phyloP scores from a whole-genome alignment of 1,284 basidiomycete species.

The Moniliophthora roreri region DNA sequence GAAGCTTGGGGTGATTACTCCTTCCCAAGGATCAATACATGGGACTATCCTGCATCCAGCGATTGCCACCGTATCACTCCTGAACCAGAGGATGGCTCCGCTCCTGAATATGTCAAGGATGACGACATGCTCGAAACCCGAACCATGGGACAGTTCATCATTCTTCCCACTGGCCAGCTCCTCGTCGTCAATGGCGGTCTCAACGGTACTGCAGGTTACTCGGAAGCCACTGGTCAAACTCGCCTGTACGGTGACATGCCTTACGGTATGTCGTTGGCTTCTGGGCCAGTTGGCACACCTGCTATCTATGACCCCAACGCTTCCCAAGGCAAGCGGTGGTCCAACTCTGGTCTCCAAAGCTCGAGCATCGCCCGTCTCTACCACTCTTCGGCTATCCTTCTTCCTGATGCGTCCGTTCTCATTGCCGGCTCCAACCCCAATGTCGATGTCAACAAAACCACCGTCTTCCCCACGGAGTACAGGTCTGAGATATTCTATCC shows the following conservation, averaged over 20 bases:
- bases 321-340: constrained; percentile 70
- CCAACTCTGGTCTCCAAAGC: constrained; percentile 58
- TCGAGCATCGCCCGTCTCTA: constrained; percentile 79
- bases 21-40: constrained; percentile 49
- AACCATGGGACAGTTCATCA: constrained; percentile 78
- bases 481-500: constrained; percentile 88
- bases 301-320: constrained; percentile 77
- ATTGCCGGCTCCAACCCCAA: constrained; percentile 95
- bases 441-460: constrained; percentile 72
- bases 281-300: constrained; percentile 67
- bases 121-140: constrained; percentile 76
- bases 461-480: constrained; percentile 84
- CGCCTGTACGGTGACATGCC: constrained; percentile 38
- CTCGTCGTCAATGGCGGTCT: constrained; percentile 67
- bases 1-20: constrained; percentile 58
- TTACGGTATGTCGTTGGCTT: constrained; percentile 57
- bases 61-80: constrained; percentile 39
- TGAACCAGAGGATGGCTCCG: constrained; percentile 14
- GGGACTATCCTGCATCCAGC: constrained; percentile 69
- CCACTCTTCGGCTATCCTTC: constrained; percentile 87
- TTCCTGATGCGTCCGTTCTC: constrained; percentile 85
- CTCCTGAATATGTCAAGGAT: constrained; percentile 47
- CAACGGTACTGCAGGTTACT: constrained; percentile 63
- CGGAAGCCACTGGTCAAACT: constrained; percentile 38
- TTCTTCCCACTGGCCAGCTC: constrained; percentile 64